Conservation (phyloP, 1,284 basidiomycete genomes). For the Porogramme epimiltina region DNA sequence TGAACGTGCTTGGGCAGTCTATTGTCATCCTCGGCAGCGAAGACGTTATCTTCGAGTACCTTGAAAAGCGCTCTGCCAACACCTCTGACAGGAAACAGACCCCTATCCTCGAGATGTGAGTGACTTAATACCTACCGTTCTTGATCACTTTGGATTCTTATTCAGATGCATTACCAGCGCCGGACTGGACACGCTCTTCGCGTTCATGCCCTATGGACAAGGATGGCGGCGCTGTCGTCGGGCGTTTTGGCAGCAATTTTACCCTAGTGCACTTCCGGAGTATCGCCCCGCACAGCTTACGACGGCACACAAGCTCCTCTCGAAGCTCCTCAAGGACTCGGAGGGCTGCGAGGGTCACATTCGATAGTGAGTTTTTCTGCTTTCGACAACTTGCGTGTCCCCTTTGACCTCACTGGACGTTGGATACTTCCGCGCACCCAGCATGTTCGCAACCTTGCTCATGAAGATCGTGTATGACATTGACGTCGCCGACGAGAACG, state of each 20-base stretch:
- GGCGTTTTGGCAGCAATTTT: neutral
- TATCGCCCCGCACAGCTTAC: no score
- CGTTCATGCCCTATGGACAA: neutral
- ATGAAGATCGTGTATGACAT: slow-evolving; percentile 12
- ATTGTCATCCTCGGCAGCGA: neutral
- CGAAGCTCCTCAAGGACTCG: no score
- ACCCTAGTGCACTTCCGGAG: neutral
- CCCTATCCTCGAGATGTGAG: neutral
- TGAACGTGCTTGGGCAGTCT: neutral
- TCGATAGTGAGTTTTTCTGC: no score
- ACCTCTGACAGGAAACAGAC: neutral
- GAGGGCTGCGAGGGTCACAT: no score
- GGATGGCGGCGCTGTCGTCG: neutral
- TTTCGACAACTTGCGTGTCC: no score
- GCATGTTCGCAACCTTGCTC: neutral
- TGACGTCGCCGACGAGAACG: no score
- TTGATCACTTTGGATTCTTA: no score
- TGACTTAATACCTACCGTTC: no score
- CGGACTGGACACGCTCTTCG: neutral
- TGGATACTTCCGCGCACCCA: no score
- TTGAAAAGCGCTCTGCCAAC: neutral
- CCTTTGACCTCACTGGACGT: no score
- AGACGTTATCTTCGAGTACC: neutral
- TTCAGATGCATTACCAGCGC: neutral
- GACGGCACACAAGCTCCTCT: no score